These are phyloP conservation scores for Heimioporus sp. DNA, from an alignment of 768 basidiomycete genomes.

Conservation along the genomic window DNA sequence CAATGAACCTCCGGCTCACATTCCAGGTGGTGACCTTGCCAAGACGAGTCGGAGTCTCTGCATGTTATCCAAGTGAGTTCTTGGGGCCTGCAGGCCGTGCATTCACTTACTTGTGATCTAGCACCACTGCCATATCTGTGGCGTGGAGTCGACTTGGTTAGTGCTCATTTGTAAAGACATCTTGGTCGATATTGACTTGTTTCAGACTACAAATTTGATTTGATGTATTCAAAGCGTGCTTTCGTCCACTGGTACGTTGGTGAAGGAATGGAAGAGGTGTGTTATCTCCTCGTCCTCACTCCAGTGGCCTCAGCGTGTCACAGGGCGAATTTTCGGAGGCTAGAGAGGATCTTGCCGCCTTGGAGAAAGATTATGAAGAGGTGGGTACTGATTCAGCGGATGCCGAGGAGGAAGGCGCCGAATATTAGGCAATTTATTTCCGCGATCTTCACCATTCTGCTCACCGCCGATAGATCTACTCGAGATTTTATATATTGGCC, in stretches of 20 bases:
- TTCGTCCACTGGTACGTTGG: slow-evolving; percentile 96
- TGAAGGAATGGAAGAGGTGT: slow-evolving; percentile 97
- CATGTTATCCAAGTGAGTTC: slow-evolving; percentile 86
- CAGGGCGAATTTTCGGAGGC: slow-evolving; percentile 97
- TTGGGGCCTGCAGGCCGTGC: background rate
- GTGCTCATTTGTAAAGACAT: slow-evolving; percentile 11
- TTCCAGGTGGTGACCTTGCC: slow-evolving; percentile 94
- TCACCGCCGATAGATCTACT: slow-evolving; percentile 1
- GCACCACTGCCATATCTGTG: slow-evolving; percentile 89
- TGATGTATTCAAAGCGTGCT: slow-evolving; percentile 95
- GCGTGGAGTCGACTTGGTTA: slow-evolving; percentile 88
- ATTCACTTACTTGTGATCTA: slow-evolving; percentile 25
- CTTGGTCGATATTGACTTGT: slow-evolving; percentile 4
- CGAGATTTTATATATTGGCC: background rate
- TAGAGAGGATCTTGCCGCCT: slow-evolving; percentile 94
- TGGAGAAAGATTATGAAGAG: slow-evolving; percentile 95
- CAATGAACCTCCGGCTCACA: slow-evolving; percentile 89
- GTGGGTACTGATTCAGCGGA: slow-evolving; percentile 79
- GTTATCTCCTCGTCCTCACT: slow-evolving; percentile 8
- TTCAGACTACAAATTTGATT: slow-evolving; percentile 94
- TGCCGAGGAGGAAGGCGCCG: slow-evolving; percentile 57
- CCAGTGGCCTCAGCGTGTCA: slow-evolving; percentile 7
- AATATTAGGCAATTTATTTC: slow-evolving; percentile 40
- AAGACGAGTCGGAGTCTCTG: slow-evolving; percentile 92
- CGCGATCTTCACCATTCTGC: background rate